These are phyloP conservation scores for Kockovaella imperatae DNA, from an alignment of 768 basidiomycete species.

Conservation along the genomic window DNA sequence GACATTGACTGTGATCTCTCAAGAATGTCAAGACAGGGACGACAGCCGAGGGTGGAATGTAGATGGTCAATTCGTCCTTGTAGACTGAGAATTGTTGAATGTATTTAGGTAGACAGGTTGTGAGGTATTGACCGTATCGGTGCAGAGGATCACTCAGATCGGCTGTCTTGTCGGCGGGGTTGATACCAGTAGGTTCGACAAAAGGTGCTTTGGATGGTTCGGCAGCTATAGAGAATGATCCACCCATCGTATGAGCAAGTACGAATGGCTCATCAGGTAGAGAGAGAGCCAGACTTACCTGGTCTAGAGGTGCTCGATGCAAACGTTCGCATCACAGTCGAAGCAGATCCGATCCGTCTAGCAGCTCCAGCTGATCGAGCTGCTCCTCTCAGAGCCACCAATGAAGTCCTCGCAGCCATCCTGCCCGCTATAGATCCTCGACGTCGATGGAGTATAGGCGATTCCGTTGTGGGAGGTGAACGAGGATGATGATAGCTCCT, in stretches of 20 bases:
- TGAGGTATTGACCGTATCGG: slow-evolving; percentile 85
- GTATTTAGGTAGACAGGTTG: slow-evolving; percentile 88
- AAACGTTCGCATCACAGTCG: too few relatives aligned
- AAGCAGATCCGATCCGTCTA: too few relatives aligned
- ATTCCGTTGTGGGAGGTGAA: too few relatives aligned
- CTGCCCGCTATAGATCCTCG: too few relatives aligned
- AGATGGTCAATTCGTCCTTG: slow-evolving; percentile 89
- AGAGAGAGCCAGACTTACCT: too few relatives aligned
- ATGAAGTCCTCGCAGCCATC: too few relatives aligned
- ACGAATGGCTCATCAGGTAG: too few relatives aligned
- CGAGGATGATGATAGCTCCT: too few relatives aligned
- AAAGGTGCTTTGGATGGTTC: slow-evolving; percentile 57
- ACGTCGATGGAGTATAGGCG: too few relatives aligned
- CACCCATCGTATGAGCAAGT: background rate
- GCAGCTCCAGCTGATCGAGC: too few relatives aligned
- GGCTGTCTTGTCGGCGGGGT: slow-evolving; percentile 67
- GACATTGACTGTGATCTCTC: slow-evolving; percentile 89
- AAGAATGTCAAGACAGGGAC: slow-evolving; percentile 83
- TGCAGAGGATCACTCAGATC: slow-evolving; percentile 73
- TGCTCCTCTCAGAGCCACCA: too few relatives aligned
- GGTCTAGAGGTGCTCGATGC: too few relatives aligned
- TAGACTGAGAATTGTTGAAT: slow-evolving; percentile 96
- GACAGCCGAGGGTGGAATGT: slow-evolving; percentile 71
- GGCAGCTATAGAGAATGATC: background rate
- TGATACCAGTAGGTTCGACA: slow-evolving; percentile 77